phyloP scores from a whole-genome alignment of 441 rosid species.

The Theobroma grandiflorum region DNA sequence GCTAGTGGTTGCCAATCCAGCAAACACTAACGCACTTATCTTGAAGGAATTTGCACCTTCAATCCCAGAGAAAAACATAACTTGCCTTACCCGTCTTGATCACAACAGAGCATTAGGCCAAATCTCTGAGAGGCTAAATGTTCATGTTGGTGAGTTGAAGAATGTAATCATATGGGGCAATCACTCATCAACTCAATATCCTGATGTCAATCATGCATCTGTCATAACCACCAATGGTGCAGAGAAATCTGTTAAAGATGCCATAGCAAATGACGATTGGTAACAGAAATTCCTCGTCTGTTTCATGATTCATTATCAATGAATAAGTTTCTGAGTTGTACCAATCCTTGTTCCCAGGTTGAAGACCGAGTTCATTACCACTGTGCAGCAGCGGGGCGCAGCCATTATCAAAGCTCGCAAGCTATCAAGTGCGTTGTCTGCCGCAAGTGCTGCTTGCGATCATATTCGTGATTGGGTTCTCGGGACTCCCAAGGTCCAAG shows the following conservation, averaged over 20 bases:
- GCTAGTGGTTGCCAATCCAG: constrained; percentile 85
- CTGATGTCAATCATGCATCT: constrained; percentile 79
- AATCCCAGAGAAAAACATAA: constrained; percentile 76
- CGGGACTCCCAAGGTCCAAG: constrained; percentile 68
- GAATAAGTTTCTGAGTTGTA: not conserved
- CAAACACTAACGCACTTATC: constrained; percentile 84
- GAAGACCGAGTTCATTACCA: constrained; percentile 58
- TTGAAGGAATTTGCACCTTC: constrained; percentile 90
- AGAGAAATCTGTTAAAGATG: constrained; percentile 53
- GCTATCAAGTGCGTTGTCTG: constrained; percentile 77
- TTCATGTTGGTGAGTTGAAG: constrained; percentile 66
- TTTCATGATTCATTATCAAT: not conserved
- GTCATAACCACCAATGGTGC: constrained; percentile 41
- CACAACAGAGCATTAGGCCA: constrained; percentile 83
- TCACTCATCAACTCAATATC: constrained; percentile 89
- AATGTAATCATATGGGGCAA: constrained; percentile 90
- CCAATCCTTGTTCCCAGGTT: constrained; percentile 41
- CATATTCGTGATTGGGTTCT: constrained; percentile 81
- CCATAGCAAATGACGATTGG: constrained; percentile 66
- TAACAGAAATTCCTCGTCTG: constrained; percentile 14
- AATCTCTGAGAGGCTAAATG: constrained; percentile 65
- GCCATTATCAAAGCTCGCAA: constrained; percentile 71
- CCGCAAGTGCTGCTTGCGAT: constrained; percentile 88
- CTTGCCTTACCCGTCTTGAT: constrained; percentile 83
- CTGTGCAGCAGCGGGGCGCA: constrained; percentile 77